Evolutionary conservation across 306 rosid species (phyloP), one percentile per base, ranked within the genome.

Genomic region (Acmispon strigosus): DNA sequence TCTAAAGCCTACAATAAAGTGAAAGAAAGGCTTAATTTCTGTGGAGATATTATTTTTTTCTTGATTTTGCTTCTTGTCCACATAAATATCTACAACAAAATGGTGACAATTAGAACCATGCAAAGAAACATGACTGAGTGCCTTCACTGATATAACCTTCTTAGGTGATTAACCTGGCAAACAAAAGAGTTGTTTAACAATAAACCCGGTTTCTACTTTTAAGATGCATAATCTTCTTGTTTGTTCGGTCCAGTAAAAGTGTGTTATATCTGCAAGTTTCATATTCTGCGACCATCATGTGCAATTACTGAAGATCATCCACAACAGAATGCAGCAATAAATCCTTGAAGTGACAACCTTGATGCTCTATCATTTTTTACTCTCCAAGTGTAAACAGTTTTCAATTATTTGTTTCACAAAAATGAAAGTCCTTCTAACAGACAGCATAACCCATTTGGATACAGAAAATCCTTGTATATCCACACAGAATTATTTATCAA

Each of bases 1-100:
- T 94, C 99, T 73, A 89, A 62, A 62, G 96, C 97, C 99, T 94
- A 72, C 45, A 20, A 77, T 45, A 19, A 76, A 72, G 57, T 29
- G 42, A 37, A 77, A 22, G 9, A 62, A 53, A 18, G 36, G 10
- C 63, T 34, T 18, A 18, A 53, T 16, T 67, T 54, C 62, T 17
- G 5, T 29, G 6, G 11, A 49, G 27, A 82, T 32, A 22, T 27
- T 10, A n/a, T 12, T 36, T 37, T 62, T 37, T 62, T 60, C 72
- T n/a, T 54, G 5, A 15, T 57, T 45, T 56, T 48, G 20, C 66
- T 51, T 67, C 59, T 50, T 14, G 2, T 48, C 48, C 32, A n/a
- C 44, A 50, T 42, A 50, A 36, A 41, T 41, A 32, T 15, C 49
- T 11, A 70, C 41, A 44, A 50, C 41, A 68, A 62, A 75, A 67